These are phyloP conservation scores for Pichia sp. DNA, from an alignment of 1,139 yeast genomes.

Conservation along the genomic window DNA sequence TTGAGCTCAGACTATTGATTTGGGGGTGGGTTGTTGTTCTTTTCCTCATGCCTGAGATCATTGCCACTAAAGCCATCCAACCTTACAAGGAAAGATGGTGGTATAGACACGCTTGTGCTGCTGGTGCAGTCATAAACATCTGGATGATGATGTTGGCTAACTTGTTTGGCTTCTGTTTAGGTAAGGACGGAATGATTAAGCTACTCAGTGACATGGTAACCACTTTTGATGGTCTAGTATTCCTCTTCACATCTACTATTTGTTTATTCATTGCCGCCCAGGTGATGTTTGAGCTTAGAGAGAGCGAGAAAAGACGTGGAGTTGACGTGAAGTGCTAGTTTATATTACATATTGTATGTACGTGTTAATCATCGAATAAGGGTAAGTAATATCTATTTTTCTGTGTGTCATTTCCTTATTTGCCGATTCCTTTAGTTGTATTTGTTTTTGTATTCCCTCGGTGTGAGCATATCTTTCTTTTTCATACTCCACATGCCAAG, in stretches of 20 bases:
- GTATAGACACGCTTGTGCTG: constrained; percentile 77
- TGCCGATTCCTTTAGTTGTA: constrained; percentile 11
- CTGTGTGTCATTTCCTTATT: not conserved
- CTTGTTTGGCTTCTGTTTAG: constrained; percentile 88
- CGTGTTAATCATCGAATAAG: not conserved
- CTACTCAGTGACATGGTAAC: constrained; percentile 65
- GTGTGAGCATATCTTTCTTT: constrained; percentile 48
- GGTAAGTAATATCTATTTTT: no score
- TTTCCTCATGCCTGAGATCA: constrained; percentile 81
- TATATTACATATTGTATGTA: not conserved
- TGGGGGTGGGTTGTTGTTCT: constrained; percentile 97
- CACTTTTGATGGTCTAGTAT: constrained; percentile 59
- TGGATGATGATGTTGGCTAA: constrained; percentile 99
- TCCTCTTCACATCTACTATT: constrained; percentile 55
- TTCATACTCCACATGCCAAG: constrained; percentile 68
- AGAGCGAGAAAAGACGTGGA: constrained; percentile 77
- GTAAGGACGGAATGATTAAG: constrained; percentile 70
- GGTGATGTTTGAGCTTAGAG: constrained; percentile 91
- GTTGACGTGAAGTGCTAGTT: constrained; percentile 67
- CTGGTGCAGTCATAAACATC: constrained; percentile 82
- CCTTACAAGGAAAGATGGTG: constrained; percentile 47
- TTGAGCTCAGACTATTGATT: constrained; percentile 70
- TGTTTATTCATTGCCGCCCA: constrained; percentile 81
- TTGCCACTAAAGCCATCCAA: constrained; percentile 43
- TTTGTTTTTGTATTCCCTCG: constrained; percentile 67